These are phyloP conservation scores for Crithidia expoeki DNA, from an alignment of 208 protist genomes.

Conservation along the genomic window DNA sequence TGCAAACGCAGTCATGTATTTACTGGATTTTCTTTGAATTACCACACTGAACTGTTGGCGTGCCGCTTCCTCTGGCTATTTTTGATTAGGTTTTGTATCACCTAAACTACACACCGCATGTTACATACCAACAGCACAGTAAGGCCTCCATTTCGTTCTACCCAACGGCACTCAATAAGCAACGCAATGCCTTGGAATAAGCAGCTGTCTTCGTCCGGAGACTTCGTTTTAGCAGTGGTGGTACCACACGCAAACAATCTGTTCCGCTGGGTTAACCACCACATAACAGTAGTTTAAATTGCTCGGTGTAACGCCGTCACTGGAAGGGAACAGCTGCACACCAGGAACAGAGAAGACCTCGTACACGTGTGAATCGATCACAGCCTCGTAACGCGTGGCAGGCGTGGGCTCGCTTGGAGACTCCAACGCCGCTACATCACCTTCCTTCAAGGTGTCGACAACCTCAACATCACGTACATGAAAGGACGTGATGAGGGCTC, in stretches of 20 bases:
- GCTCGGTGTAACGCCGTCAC: slow-evolving; percentile 45
- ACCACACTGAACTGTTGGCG: no score
- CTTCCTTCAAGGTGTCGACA: slow-evolving; percentile 14
- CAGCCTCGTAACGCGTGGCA: slow-evolving; percentile 21
- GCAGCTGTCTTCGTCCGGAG: not conserved
- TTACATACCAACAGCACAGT: no score
- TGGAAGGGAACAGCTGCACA: slow-evolving; percentile 34
- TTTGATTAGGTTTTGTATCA: no score
- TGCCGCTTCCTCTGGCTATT: no score
- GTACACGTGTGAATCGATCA: slow-evolving; percentile 40
- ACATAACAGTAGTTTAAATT: slow-evolving; percentile 79
- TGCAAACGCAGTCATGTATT: no score
- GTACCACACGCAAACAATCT: slow-evolving; percentile 44
- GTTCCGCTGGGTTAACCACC: slow-evolving; percentile 47
- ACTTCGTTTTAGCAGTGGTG: slow-evolving; percentile 23
- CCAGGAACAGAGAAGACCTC: slow-evolving; percentile 24
- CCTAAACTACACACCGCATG: no score
- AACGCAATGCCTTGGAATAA: no score
- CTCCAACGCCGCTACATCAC: slow-evolving; percentile 18
- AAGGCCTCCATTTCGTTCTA: not conserved
- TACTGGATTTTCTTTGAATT: no score
- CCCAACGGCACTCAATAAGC: no score
- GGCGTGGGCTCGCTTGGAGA: not conserved
- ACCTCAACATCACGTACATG: slow-evolving; percentile 16
- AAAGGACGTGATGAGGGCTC: slow-evolving; percentile 45